Conservation (phyloP, 1,139 yeast genomes). For the Sugiyamaella grinbergsii region DNA sequence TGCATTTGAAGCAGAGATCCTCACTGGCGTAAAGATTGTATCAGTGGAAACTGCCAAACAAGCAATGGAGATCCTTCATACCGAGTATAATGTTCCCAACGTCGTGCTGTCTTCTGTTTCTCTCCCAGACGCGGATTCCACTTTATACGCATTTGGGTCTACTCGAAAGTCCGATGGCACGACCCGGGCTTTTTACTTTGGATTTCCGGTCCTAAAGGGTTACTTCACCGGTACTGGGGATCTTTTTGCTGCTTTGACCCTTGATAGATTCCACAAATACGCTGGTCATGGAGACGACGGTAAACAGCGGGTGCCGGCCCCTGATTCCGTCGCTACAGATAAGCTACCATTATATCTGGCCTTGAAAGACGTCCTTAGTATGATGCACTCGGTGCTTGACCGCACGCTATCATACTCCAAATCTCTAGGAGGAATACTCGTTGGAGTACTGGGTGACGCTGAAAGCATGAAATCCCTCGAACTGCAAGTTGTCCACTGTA, state of each 20-base stretch:
- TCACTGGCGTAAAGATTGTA: slow-evolving; percentile 56
- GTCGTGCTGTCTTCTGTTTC: slow-evolving; percentile 70
- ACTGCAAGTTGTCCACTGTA: slow-evolving; percentile 33
- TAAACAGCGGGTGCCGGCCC: slow-evolving; percentile 7
- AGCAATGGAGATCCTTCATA: slow-evolving; percentile 56
- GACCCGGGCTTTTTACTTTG: slow-evolving; percentile 44
- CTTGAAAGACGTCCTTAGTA: slow-evolving; percentile 33
- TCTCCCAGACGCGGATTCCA: slow-evolving; percentile 28
- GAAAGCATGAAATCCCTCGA: slow-evolving; percentile 37
- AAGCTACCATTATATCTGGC: slow-evolving; percentile 29
- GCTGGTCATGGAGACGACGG: slow-evolving; percentile 17
- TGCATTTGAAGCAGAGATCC: slow-evolving; percentile 81
- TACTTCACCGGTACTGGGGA: slow-evolving; percentile 95
- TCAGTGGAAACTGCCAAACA: slow-evolving; percentile 47
- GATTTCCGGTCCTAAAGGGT: slow-evolving; percentile 61
- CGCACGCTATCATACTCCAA: slow-evolving; percentile 31
- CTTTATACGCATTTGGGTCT: slow-evolving; percentile 58
- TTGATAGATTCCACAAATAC: slow-evolving; percentile 57
- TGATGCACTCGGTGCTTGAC: slow-evolving; percentile 35
- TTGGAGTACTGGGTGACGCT: slow-evolving; percentile 34
- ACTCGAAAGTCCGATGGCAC: slow-evolving; percentile 32
- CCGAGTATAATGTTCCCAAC: slow-evolving; percentile 54
- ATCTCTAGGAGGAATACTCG: slow-evolving; percentile 23
- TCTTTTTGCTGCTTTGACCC: slow-evolving; percentile 73
- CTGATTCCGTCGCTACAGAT: slow-evolving; percentile 5